These are phyloP conservation scores for Puccinia brachypodii DNA, from an alignment of 1,284 basidiomycete genomes.

Conservation along the genomic window DNA sequence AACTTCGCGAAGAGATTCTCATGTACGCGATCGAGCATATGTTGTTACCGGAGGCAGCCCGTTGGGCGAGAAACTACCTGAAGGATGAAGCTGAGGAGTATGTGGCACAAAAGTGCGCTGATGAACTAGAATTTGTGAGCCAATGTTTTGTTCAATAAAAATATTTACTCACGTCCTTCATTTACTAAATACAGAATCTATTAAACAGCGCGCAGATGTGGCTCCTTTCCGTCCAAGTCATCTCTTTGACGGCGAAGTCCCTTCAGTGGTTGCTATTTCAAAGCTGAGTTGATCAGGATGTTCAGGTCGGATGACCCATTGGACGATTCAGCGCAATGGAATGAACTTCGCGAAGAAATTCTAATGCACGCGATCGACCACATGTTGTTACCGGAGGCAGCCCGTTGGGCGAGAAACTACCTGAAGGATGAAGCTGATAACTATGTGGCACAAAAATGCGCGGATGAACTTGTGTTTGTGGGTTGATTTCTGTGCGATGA, in stretches of 20 bases:
- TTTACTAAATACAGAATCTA: slow-evolving; percentile 37
- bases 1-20: slow-evolving; percentile 74
- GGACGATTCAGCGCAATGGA: slow-evolving; percentile 87
- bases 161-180: slow-evolving; percentile 4
- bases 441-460: slow-evolving; percentile 68
- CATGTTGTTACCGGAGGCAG: slow-evolving; percentile 75
- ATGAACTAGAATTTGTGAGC: slow-evolving; percentile 70
- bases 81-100: slow-evolving; percentile 86
- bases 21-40: slow-evolving; percentile 75
- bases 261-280: slow-evolving; percentile 88
- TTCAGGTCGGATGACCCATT: slow-evolving; percentile 83
- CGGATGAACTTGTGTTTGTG: slow-evolving; percentile 70
- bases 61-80: slow-evolving; percentile 86
- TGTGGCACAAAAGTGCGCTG: slow-evolving; percentile 69
- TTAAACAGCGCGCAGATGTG: slow-evolving; percentile 58
- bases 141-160: neutral
- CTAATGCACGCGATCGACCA: slow-evolving; percentile 75
- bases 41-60: slow-evolving; percentile 75
- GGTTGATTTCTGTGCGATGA: slow-evolving; percentile 53
- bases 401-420: slow-evolving; percentile 85
- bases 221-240: slow-evolving; percentile 70
- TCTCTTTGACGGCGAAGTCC: slow-evolving; percentile 69
- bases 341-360: slow-evolving; percentile 76
- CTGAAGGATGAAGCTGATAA: slow-evolving; percentile 89
- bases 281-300: slow-evolving; percentile 72